Conservation (phyloP, 176 grass and related monocot species). For the Triticum monococcum region DNA sequence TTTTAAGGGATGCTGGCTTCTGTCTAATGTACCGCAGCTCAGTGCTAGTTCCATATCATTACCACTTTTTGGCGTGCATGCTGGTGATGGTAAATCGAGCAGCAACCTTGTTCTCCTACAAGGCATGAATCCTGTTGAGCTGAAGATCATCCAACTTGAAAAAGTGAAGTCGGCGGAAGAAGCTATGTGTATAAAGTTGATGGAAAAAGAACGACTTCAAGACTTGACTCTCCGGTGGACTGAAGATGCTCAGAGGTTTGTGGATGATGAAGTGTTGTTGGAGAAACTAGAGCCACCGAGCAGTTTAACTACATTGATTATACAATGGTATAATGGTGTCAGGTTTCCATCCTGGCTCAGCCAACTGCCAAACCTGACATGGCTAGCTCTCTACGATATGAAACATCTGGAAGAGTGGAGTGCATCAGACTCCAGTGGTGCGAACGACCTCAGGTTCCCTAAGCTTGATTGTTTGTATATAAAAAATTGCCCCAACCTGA, state of each 20-base stretch:
- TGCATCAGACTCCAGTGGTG: not conserved
- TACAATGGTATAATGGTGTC: not conserved
- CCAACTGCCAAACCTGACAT: not conserved
- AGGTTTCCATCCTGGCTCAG: constrained; percentile 10
- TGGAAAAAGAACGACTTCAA: not conserved
- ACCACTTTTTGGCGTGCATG: not conserved
- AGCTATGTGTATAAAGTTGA: not conserved
- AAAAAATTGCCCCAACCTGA: not conserved
- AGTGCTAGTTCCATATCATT: not conserved
- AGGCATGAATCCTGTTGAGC: not conserved
- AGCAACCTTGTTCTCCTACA: not conserved
- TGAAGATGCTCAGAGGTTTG: not conserved
- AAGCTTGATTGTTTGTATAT: not conserved
- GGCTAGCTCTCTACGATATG: not conserved
- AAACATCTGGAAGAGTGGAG: not conserved
- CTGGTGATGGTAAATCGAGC: not conserved
- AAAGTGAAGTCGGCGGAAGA: not conserved
- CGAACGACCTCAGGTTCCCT: not conserved
- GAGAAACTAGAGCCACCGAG: not conserved
- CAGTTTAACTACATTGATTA: accelerated
- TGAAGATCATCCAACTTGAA: constrained; percentile 18
- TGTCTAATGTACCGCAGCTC: not conserved
- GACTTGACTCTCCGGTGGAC: not conserved
- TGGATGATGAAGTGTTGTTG: constrained; percentile 12
- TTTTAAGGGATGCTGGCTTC: not conserved